Evolutionary conservation across 768 basidiomycete species (phyloP).

Genomic region (Serendipita sp.): DNA sequence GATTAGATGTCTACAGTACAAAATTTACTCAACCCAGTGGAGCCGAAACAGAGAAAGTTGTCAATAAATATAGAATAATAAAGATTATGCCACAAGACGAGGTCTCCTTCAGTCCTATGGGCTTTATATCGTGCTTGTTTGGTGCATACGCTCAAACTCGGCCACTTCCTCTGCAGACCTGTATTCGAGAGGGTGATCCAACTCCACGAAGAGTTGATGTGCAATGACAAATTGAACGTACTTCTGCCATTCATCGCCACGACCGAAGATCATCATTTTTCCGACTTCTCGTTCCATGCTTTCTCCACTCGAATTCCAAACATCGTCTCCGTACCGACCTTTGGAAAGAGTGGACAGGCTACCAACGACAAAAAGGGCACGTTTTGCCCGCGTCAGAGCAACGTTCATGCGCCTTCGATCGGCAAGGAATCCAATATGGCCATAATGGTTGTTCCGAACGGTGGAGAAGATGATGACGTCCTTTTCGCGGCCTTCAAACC

Average conservation of each 20-base stretch:
- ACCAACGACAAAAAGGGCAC: constrained; percentile 71
- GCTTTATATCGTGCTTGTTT: not conserved
- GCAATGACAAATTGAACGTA: not conserved
- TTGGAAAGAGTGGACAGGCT: constrained; percentile 41
- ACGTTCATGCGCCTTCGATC: constrained; percentile 80
- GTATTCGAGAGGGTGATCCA: not conserved
- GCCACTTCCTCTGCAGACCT: not conserved
- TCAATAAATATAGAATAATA: not conserved
- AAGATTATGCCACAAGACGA: not conserved
- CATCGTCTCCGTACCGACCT: not conserved
- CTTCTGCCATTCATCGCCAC: not conserved
- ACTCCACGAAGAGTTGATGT: not conserved
- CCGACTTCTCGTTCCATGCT: not conserved
- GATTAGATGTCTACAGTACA: not conserved
- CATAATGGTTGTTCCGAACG: constrained; percentile 61
- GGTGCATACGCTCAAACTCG: not conserved
- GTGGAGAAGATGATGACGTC: constrained; percentile 85
- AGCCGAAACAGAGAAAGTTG: not conserved
- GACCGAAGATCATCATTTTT: not conserved
- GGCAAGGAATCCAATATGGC: constrained; percentile 76
- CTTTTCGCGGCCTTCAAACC: constrained; percentile 89
- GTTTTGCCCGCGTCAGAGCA: constrained; percentile 73
- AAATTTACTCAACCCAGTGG: not conserved
- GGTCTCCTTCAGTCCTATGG: not conserved
- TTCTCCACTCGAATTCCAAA: not conserved